phyloP scores from a whole-genome alignment of 441 rosid genomes.

The Pelargonium fulgidum region DNA sequence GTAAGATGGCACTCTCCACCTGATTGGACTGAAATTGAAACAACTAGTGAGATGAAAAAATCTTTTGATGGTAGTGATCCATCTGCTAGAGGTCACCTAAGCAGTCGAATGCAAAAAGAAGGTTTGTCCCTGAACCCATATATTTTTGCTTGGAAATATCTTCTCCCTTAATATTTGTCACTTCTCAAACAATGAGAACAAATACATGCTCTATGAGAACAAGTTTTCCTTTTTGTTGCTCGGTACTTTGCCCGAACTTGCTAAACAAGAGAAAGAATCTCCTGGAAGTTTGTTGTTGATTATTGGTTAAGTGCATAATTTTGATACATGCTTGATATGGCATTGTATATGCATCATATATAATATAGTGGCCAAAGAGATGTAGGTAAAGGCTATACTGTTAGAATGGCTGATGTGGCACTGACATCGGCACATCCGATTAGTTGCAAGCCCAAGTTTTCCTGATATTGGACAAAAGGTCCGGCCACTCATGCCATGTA shows the following conservation, averaged over 20 bases:
- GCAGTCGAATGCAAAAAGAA: constrained; percentile 93
- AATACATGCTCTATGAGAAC: not conserved
- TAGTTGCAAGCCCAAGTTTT: no score
- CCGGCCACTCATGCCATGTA: no score
- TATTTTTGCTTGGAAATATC: constrained; percentile 14
- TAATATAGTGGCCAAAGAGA: not conserved
- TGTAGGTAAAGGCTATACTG: not conserved
- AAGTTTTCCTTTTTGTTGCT: no score
- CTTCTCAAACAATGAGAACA: constrained; percentile 2
- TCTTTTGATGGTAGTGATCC: constrained; percentile 32
- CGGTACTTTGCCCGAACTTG: no score
- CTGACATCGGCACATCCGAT: no score
- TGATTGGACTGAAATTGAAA: constrained; percentile 78
- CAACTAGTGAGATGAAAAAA: constrained; percentile 37
- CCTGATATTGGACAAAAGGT: no score
- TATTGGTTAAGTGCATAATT: no score
- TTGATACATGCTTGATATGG: no score
- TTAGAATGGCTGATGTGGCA: not conserved
- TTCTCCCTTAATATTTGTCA: constrained; percentile 8
- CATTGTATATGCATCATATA: not conserved
- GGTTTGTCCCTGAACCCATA: constrained; percentile 37
- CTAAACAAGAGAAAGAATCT: no score
- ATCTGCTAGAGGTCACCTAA: constrained; percentile 67
- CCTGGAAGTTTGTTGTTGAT: no score
- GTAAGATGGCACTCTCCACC: constrained; percentile 99